Base-by-base conservation (phyloP, 1,284 basidiomycete genomes). In the Erythrobasidium hasegawianum region DNA sequence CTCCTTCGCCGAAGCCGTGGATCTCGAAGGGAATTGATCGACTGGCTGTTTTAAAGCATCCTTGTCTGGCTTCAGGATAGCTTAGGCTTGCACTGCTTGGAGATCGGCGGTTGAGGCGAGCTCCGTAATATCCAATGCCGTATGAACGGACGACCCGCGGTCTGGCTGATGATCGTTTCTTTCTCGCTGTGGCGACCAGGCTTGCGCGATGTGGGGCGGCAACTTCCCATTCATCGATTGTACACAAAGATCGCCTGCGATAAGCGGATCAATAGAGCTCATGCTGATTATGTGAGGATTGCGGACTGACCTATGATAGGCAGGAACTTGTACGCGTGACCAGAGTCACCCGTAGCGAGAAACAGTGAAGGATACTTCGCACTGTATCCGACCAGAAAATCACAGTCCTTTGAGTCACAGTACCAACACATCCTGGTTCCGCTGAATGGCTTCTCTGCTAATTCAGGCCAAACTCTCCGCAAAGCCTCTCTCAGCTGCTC, bases 391-490 rank as follows among this genome's bases (percentile, higher is more conserved):
- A 92, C 88, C 41, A 90, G 80, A 86, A 87, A 92, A 77, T 90
- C 81, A 1, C 83, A 84, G 74, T 91, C 88, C 14, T 70, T 66
- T 9, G 69, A 71, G 56, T 74, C 74, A 4, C 71, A 73, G 75
- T 78, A 91, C 89, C 90, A 93, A 79, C 91, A 94, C 69, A 94
- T 79, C 58, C 91, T 81, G 7, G 89, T 91, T 2, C 78, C 79
- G 22, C 77, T 76, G 71, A 90, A 86, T 0, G 86, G 83, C 74
- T 84, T 86, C 69, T 82, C 76, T 4, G 83, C 86, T 49, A 94
- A 81, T 59, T 83, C 83, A 13, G 90, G 90, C 76, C 87, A 92
- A 38, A 89, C 77, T 20, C 76, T 72, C n/a, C 77, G 73, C 5
- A 93, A 76, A 41, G 81, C 75, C 10, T 76, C 73, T 27, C 88